A percentile compares a stretch with the other conserved stretches of the same genome.
These are phyloP conservation scores for Paxillus involutus DNA, from an alignment of 768 basidiomycete species.

Conservation along the genomic window DNA sequence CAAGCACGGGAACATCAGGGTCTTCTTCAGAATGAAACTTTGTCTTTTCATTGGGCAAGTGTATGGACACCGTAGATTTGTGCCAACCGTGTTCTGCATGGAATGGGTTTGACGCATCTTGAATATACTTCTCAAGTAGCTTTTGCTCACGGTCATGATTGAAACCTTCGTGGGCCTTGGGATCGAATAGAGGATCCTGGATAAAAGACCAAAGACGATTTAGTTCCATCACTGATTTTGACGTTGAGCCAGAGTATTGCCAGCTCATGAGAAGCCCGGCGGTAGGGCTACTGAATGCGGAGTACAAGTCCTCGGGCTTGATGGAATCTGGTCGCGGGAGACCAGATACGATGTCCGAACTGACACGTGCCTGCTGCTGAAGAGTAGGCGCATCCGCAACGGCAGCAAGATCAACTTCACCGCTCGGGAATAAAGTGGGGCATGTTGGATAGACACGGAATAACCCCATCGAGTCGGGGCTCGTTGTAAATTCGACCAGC, in stretches of 20 bases:
- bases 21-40: neutral
- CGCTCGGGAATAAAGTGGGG: too few species aligned
- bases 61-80: neutral
- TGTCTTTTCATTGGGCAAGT: neutral
- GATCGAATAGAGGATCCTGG: constrained; percentile 17
- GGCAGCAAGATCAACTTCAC: too few species aligned
- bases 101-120: neutral
- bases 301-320: too few species aligned
- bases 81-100: neutral
- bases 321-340: too few species aligned
- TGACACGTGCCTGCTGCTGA: too few species aligned
- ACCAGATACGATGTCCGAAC: too few species aligned
- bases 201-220: constrained; percentile 29
- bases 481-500: too few species aligned
- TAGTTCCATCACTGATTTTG: constrained; percentile 29
- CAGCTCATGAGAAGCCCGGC: constrained; percentile 30
- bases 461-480: too few species aligned
- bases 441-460: too few species aligned
- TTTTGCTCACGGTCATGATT: neutral
- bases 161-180: constrained; percentile 7
- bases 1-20: neutral
- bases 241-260: constrained; percentile 26
- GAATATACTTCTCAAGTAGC: constrained; percentile 4
- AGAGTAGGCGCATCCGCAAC: too few species aligned
- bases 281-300: constrained; percentile 20